Evolutionary conservation across 106 monocot species (phyloP).

Genomic region (Dioscorea zingiberensis): DNA sequence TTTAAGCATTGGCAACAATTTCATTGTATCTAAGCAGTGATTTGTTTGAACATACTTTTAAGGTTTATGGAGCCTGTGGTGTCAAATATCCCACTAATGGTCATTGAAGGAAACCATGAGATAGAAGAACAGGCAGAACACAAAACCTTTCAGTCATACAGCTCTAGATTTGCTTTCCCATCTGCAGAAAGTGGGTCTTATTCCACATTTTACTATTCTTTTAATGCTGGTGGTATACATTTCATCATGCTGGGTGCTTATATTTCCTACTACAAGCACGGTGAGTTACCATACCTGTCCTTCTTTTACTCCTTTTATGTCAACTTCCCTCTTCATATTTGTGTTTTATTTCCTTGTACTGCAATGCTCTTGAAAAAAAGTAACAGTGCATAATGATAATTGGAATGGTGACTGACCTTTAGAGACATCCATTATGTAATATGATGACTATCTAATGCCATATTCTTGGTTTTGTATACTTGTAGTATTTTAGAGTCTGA

Average conservation of each 20-base stretch:
- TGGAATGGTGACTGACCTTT: too few relatives aligned
- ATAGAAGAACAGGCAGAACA: conserved; percentile 59
- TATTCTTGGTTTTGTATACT: too few relatives aligned
- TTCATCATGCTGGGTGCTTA: conserved; percentile 89
- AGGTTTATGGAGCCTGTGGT: conserved; percentile 82
- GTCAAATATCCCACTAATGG: conserved; percentile 70
- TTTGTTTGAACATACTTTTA: too few relatives aligned
- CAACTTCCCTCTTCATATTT: too few relatives aligned
- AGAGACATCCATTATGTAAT: too few relatives aligned
- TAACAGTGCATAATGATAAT: too few relatives aligned
- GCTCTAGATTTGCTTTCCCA: conserved; percentile 84
- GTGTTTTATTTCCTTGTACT: too few relatives aligned
- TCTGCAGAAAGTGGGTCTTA: conserved; percentile 59
- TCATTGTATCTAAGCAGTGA: too few relatives aligned
- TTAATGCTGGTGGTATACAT: conserved; percentile 84
- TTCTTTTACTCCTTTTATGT: too few relatives aligned
- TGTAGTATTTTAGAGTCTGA: too few relatives aligned
- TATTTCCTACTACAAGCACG: conserved; percentile 52
- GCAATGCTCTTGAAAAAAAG: too few relatives aligned
- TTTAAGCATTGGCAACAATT: background rate
- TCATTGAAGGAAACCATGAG: conserved; percentile 95
- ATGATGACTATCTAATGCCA: too few relatives aligned
- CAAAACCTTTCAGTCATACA: conserved; percentile 67
- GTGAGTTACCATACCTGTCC: conserved; percentile 17
- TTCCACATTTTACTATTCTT: conserved; percentile 85